phyloP scores from a whole-genome alignment of 176 grass and related monocot species.

The Oryza brachyantha region DNA sequence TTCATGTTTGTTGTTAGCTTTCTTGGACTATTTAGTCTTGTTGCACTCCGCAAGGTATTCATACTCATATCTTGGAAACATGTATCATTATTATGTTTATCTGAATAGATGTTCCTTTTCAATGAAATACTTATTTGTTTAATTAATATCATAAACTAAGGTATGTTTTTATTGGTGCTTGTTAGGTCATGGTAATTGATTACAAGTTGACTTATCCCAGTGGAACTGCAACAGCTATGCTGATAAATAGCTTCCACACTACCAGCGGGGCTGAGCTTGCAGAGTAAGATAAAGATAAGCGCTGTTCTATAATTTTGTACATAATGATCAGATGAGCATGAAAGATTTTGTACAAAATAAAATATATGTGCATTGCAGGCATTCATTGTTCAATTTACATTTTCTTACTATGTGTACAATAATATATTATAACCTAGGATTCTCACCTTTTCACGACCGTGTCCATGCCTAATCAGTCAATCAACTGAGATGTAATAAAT shows the following conservation, averaged over 20 bases:
- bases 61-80: background rate
- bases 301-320: background rate
- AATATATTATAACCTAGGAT: background rate
- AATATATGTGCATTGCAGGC: background rate
- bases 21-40: constrained; percentile 86
- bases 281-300: constrained; percentile 29
- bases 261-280: constrained; percentile 48
- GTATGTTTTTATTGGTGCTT: background rate
- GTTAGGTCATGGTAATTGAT: constrained; percentile 64
- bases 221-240: constrained; percentile 48
- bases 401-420: background rate
- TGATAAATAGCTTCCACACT: constrained; percentile 71
- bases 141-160: background rate
- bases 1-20: constrained; percentile 95
- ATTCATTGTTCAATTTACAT: background rate
- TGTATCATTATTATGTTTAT: background rate
- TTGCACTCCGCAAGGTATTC: constrained; percentile 76
- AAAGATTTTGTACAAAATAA: background rate
- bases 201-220: constrained; percentile 67
- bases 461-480: background rate
- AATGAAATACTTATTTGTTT: background rate
- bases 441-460: background rate
- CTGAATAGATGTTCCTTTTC: background rate
- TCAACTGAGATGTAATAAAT: background rate
- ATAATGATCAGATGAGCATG: background rate